Conservation (phyloP, 257 asterid genomes). For the Misopates orontium region DNA sequence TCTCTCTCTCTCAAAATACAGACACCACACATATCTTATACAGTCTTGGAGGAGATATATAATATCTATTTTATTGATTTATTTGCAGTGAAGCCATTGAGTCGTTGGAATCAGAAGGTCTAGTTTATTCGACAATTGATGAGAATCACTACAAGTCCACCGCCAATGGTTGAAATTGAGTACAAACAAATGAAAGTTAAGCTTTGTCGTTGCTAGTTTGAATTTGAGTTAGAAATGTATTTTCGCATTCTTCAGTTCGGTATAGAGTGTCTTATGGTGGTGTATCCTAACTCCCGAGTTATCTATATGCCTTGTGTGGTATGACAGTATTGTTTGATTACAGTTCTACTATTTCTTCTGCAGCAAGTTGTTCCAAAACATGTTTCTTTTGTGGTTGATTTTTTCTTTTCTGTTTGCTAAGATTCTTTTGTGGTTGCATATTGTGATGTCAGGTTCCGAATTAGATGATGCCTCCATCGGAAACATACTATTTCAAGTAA, state of each 20-base stretch:
- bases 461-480: not conserved
- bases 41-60: no score
- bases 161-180: conserved; percentile 51
- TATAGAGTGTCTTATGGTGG: not conserved
- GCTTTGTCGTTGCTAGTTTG: not conserved
- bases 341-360: not conserved
- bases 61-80: conserved; percentile 24
- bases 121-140: conserved; percentile 67
- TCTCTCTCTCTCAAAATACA: conserved; percentile 18
- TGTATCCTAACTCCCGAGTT: not conserved
- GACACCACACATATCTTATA: not conserved
- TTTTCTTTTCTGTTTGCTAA: no score
- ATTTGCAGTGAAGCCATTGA: conserved; percentile 64
- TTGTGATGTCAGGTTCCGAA: not conserved
- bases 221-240: not conserved
- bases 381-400: not conserved
- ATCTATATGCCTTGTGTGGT: no score
- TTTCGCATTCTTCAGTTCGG: not conserved
- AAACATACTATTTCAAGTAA: no score
- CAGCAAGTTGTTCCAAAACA: not conserved
- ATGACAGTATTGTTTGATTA: not conserved
- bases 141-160: conserved; percentile 75
- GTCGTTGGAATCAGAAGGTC: conserved; percentile 64
- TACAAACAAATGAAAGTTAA: conserved; percentile 10
- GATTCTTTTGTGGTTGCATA: no score